These are phyloP conservation scores for Tolypocladium endophyticum DNA, from an alignment of 2,329 filamentous ascomycete species.

Conservation along the genomic window DNA sequence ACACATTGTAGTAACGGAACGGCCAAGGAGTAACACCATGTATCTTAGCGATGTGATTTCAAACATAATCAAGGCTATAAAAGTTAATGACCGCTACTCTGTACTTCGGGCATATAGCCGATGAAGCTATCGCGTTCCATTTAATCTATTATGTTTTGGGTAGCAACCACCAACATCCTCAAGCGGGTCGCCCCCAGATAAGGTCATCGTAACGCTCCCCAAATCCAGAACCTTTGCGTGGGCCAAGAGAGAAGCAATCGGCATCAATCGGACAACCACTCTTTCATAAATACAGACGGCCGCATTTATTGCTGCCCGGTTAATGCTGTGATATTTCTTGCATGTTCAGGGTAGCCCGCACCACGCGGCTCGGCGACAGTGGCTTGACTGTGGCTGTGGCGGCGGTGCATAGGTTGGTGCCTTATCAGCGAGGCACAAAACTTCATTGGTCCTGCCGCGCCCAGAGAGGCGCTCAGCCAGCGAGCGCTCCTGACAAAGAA, in stretches of 20 bases:
- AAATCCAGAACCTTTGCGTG: not conserved
- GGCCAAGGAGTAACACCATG: too few species aligned
- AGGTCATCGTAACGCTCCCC: not conserved
- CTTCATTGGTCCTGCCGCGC: not conserved
- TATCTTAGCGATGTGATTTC: too few species aligned
- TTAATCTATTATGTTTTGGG: too few species aligned
- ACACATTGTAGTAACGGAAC: too few species aligned
- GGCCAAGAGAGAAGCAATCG: not conserved
- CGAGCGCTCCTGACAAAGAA: not conserved
- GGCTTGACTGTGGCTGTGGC: not conserved
- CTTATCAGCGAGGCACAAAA: not conserved
- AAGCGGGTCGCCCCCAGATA: not conserved
- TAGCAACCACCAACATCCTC: not conserved
- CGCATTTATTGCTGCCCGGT: not conserved
- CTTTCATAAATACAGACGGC: not conserved
- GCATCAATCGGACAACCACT: not conserved
- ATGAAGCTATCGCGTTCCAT: too few species aligned
- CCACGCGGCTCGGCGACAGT: not conserved
- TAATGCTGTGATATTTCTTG: not conserved
- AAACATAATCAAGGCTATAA: too few species aligned
- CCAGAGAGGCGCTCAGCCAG: not conserved
- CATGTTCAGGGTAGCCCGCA: not conserved
- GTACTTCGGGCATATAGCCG: too few species aligned
- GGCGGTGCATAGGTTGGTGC: not conserved
- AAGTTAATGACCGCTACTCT: too few species aligned